Conservation (phyloP, 192 early-diverging fungal species). For the Coemansia sp. region DNA sequence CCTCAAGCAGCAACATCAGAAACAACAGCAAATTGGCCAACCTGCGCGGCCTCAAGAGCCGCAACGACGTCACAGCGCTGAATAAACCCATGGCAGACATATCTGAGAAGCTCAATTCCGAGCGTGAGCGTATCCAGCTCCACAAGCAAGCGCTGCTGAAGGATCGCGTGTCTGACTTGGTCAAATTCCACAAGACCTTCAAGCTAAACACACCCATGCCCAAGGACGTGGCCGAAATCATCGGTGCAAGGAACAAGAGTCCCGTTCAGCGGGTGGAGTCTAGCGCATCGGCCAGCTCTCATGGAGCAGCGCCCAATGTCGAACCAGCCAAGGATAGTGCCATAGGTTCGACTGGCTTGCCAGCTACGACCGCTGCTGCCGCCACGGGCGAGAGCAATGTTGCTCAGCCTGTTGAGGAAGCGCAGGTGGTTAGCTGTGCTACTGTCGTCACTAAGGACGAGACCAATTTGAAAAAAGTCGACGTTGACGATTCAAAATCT, state of each 20-base stretch:
- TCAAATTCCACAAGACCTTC: conserved; percentile 75
- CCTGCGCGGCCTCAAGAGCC: conserved; percentile 53
- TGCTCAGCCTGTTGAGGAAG: background rate
- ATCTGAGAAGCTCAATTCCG: conserved; percentile 60
- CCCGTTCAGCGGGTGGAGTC: conserved; percentile 11
- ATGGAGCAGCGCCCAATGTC: conserved; percentile 10
- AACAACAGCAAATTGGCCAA: conserved; percentile 46
- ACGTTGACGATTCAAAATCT: background rate
- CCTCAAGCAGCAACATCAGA: background rate
- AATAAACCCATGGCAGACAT: conserved; percentile 60
- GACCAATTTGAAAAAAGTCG: background rate
- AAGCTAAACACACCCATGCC: conserved; percentile 82
- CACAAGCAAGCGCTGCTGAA: conserved; percentile 71
- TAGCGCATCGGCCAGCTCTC: conserved; percentile 5
- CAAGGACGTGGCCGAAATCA: conserved; percentile 73
- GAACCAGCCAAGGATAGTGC: background rate
- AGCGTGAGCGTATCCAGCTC: conserved; percentile 75
- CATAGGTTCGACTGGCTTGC: background rate
- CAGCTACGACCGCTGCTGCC: background rate
- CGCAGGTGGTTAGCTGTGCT: background rate
- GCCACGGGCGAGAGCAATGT: background rate
- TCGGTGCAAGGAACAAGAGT: conserved; percentile 58
- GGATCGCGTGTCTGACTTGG: conserved; percentile 75
- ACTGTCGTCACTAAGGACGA: background rate
- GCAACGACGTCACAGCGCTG: conserved; percentile 51